A percentile compares a stretch with the other conserved stretches of the same genome.
Conservation (phyloP, 805 yeast species). For the Starmera pachycereana region DNA sequence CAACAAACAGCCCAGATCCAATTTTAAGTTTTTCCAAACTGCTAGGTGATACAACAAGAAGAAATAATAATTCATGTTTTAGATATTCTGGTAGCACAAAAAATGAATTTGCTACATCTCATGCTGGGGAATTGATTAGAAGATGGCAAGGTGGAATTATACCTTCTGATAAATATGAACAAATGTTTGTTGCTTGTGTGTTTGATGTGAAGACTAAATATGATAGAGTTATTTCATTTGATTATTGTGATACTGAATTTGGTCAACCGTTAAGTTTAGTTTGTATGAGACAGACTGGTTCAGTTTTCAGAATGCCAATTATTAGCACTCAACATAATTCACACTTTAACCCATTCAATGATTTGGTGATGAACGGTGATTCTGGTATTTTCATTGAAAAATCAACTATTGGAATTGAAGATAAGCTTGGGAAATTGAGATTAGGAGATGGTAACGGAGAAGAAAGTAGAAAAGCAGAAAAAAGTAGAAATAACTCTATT, state of each 20-base stretch:
- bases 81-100: constrained; percentile 54
- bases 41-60: constrained; percentile 50
- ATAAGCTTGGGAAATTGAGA: neutral
- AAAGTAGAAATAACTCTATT: neutral
- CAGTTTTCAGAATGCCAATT: constrained; percentile 71
- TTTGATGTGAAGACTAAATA: constrained; percentile 64
- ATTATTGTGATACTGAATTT: constrained; percentile 31
- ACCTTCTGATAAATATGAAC: constrained; percentile 37
- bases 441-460: too few relatives aligned
- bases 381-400: constrained; percentile 34
- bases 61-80: constrained; percentile 53
- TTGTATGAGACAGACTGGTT: constrained; percentile 88
- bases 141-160: constrained; percentile 69
- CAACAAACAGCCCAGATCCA: constrained; percentile 39
- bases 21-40: constrained; percentile 49
- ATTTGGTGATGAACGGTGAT: constrained; percentile 49
- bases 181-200: constrained; percentile 67
- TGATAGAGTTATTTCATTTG: constrained; percentile 79
- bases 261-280: constrained; percentile 40
- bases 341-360: constrained; percentile 60
- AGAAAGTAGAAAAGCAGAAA: too few relatives aligned
- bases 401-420: constrained; percentile 8
- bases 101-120: constrained; percentile 72
- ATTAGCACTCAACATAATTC: constrained; percentile 54
- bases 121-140: constrained; percentile 66